Percentiles rank a stretch among this genome's conserved stretches.
Evolutionary conservation across 176 grass and related monocot species (phyloP).

Genomic region (Bonia amplexicaulis): DNA sequence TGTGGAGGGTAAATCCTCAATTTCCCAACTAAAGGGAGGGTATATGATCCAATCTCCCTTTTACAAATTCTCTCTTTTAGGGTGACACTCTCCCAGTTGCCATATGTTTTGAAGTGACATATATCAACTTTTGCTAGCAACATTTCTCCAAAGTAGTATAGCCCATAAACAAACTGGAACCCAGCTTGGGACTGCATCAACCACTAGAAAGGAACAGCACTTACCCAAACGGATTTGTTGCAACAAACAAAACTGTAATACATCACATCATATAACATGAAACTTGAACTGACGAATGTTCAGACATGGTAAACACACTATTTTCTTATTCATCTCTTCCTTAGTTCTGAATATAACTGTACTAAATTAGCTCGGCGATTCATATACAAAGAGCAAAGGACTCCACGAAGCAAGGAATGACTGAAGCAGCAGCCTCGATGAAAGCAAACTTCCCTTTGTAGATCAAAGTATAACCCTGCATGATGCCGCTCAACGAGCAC

Average conservation of each 20-base stretch:
- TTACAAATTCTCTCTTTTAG: no score
- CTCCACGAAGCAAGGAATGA: background rate
- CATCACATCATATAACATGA: background rate
- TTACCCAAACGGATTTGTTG: background rate
- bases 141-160: no score
- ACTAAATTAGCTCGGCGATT: slow-evolving; percentile 11
- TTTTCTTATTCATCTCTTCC: slow-evolving; percentile 22
- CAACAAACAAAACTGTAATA: background rate
- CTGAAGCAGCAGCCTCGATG: background rate
- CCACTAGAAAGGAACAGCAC: no score
- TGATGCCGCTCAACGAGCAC: slow-evolving; percentile 43
- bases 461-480: background rate
- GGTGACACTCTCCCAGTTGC: no score
- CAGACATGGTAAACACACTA: background rate
- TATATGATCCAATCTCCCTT: no score
- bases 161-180: no score
- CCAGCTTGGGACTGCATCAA: no score
- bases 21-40: no score
- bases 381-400: background rate
- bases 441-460: background rate
- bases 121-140: no score
- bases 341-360: slow-evolving; percentile 17
- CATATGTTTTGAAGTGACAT: no score
- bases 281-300: background rate
- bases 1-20: no score